These are phyloP conservation scores for Verbena officinalis DNA, from an alignment of 257 asterid species.

Conservation along the genomic window DNA sequence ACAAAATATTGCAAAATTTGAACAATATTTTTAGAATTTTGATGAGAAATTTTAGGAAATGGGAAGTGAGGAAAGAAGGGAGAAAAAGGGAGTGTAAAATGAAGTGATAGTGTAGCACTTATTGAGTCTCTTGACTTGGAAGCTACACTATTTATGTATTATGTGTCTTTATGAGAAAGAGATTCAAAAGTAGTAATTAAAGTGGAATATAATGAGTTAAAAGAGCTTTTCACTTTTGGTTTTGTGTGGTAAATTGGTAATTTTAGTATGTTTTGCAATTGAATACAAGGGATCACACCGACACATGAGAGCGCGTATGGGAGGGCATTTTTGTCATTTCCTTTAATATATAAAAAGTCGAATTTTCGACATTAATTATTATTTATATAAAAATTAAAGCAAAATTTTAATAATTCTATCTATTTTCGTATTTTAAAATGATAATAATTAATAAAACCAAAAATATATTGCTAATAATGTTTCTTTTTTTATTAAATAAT, in stretches of 20 bases:
- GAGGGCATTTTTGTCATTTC: conserved; percentile 28
- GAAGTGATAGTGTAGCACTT: background rate
- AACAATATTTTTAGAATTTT: background rate
- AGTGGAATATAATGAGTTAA: conserved; percentile 23
- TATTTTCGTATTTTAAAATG: no score
- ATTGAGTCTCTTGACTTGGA: conserved; percentile 23
- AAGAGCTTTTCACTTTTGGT: conserved; percentile 11
- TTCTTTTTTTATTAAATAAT: background rate
- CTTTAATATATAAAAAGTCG: no score
- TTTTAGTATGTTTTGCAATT: no score
- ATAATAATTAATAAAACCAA: no score
- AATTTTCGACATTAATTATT: no score
- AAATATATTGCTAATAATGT: background rate
- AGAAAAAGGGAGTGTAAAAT: conserved; percentile 5
- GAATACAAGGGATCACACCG: conserved; percentile 35
- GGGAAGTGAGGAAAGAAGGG: background rate
- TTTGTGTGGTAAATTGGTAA: conserved; percentile 12
- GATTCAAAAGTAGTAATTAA: conserved; percentile 17
- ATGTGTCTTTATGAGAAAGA: conserved; percentile 40
- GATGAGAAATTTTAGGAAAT: conserved; percentile 20
- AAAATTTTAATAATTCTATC: no score
- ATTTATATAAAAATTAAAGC: no score
- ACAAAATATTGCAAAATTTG: background rate
- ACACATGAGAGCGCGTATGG: conserved; percentile 30
- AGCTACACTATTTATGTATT: conserved; percentile 17